These are phyloP conservation scores for Raffaelea albimanens DNA, from an alignment of 2,329 filamentous ascomycete species.

Conservation along the genomic window DNA sequence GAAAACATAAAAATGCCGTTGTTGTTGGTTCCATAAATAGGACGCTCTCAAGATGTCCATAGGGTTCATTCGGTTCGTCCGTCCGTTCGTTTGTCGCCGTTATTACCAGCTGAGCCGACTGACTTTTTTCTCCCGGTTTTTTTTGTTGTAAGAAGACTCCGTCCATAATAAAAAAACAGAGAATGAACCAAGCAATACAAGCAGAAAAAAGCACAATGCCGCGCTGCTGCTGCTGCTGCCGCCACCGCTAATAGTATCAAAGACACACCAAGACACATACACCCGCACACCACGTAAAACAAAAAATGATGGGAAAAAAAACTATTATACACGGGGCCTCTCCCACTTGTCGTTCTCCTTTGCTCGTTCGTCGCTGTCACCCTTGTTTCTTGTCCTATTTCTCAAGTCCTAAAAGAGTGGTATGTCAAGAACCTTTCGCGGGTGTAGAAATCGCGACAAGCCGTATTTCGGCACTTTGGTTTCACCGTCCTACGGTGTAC, in stretches of 20 bases:
- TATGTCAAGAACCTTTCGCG: constrained; percentile 3
- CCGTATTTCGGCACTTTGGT: background rate
- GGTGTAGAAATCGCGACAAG: constrained; percentile 2
- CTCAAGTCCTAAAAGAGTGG: background rate
- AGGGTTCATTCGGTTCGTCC: no score
- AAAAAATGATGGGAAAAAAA: no score
- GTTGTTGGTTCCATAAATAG: no score
- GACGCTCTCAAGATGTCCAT: no score
- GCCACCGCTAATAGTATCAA: constrained; percentile 3
- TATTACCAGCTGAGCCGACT: no score
- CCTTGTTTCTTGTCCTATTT: background rate
- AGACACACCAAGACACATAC: background rate
- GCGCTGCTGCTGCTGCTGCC: constrained; percentile 1
- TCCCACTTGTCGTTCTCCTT: constrained; percentile 1
- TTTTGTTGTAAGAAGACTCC: no score
- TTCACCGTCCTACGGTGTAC: constrained; percentile 12
- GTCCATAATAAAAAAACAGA: no score
- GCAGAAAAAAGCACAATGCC: constrained; percentile 4
- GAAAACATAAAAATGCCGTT: no score
- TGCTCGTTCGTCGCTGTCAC: background rate
- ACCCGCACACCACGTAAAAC: no score
- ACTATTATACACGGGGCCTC: constrained; percentile 7
- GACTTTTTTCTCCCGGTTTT: no score
- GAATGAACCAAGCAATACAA: background rate
- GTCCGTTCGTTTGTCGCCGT: no score